A percentile compares a stretch with the other conserved stretches of the same genome.
Conservation (phyloP, 192 early-diverging fungal genomes). For the Cladochytrium replicatum region DNA sequence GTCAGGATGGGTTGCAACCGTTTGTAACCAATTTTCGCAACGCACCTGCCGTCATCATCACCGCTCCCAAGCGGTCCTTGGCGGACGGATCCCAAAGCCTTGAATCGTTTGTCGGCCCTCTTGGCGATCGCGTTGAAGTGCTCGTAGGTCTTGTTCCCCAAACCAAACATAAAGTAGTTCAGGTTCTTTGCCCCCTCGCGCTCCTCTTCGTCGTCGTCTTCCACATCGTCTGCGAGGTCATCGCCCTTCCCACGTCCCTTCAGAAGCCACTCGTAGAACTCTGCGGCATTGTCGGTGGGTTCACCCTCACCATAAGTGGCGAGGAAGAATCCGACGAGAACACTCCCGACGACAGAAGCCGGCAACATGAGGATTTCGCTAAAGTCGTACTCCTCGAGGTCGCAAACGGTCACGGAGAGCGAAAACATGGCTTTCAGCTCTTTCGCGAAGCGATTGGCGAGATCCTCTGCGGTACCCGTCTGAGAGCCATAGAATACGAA, state of each 20-base stretch:
- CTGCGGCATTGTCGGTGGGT: constrained; percentile 93
- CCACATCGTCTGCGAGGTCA: constrained; percentile 42
- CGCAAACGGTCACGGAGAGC: constrained; percentile 67
- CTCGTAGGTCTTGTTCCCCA: constrained; percentile 89
- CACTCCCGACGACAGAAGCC: too few species aligned
- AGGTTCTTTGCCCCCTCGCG: constrained; percentile 40
- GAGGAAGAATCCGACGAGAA: constrained; percentile 85
- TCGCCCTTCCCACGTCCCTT: constrained; percentile 61
- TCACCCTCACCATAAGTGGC: constrained; percentile 98
- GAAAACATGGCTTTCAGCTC: constrained; percentile 65
- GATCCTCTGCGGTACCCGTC: constrained; percentile 98
- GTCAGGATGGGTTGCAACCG: constrained; percentile 1
- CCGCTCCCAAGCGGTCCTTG: constrained; percentile 82
- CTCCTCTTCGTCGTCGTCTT: constrained; percentile 32
- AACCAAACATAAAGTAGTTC: constrained; percentile 64
- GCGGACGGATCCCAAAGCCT: constrained; percentile 61
- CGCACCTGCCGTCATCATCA: constrained; percentile 77
- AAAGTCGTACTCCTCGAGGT: constrained; percentile 91
- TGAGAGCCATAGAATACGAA: constrained; percentile 95
- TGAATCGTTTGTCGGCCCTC: constrained; percentile 55
- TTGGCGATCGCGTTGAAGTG: constrained; percentile 79
- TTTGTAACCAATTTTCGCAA: constrained; percentile 5
- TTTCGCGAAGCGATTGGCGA: constrained; percentile 82
- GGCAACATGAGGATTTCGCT: constrained; percentile 63
- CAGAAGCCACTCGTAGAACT: constrained; percentile 83